phyloP scores from a whole-genome alignment of 768 basidiomycete species.

The Boletus pseudopeckii region DNA sequence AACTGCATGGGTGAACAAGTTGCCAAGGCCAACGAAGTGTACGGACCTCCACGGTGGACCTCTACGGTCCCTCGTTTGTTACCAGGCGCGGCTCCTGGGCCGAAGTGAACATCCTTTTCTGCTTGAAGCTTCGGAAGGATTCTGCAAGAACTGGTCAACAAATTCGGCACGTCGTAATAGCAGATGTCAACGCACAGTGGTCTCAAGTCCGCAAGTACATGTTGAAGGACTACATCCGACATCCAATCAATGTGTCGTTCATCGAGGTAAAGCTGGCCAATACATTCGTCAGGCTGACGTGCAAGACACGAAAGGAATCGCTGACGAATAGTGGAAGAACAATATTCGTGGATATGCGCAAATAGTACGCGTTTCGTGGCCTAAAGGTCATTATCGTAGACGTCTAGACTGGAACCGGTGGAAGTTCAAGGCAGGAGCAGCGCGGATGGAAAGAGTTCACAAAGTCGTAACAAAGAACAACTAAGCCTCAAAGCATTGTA shows the following conservation, averaged over 20 bases:
- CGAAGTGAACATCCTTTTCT: constrained; percentile 48
- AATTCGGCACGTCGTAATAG: background rate
- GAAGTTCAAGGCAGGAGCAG: background rate
- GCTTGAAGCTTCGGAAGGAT: constrained; percentile 63
- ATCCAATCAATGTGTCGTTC: constrained; percentile 89
- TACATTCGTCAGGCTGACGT: constrained; percentile 5
- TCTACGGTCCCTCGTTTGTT: constrained; percentile 72
- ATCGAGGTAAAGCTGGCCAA: constrained; percentile 73
- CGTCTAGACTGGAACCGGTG: background rate
- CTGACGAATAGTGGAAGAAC: constrained; percentile 79
- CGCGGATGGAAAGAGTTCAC: background rate
- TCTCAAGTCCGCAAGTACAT: constrained; percentile 75
- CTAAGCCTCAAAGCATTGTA: too few species aligned
- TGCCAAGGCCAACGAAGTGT: background rate
- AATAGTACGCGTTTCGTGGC: constrained; percentile 75
- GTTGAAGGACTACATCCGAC: constrained; percentile 76
- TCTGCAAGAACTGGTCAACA: constrained; percentile 34
- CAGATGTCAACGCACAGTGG: constrained; percentile 47
- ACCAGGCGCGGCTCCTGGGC: constrained; percentile 37
- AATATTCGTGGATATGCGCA: constrained; percentile 70
- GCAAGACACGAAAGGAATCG: constrained; percentile 1
- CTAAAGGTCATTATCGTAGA: constrained; percentile 53
- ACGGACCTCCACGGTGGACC: constrained; percentile 77
- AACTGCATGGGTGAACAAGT: constrained; percentile 4
- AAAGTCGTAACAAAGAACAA: background rate